Base-by-base conservation (phyloP, 2,329 filamentous ascomycete species). In the Fusarium aywerte region DNA sequence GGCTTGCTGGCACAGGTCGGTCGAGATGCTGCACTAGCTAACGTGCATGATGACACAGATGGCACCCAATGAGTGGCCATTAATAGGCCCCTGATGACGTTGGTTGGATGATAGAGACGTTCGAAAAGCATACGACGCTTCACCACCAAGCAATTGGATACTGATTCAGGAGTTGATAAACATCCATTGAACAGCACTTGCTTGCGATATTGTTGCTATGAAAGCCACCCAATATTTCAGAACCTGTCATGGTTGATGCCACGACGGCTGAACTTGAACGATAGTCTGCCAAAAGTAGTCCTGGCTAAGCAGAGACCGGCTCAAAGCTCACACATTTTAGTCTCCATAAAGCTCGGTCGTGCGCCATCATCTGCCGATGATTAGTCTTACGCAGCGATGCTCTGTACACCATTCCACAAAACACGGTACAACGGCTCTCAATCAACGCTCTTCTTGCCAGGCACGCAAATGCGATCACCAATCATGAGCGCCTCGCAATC, bases 391-490 rank as follows among this genome's bases (percentile, higher is more conserved):
- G 23, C 45, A 48, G 36, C 6, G 16, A 39, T n/a, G 8, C 27
- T 44, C 42, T 31, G 49, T 58, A 32, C 32, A 16, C 35, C 45
- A 57, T 21, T 16, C 58, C 43, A 59, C 20, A 29, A 57, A 32
- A 29, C 45, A 48, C 23, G 20, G 15, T 35, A 51, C 31, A 18
- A 43, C 12, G 12, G 27, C 40, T 52, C 47, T 52, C 48, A 59
- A 21, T 43, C 53, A 18, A 48, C 35, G 38, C 51, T 42, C 40
- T 47, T 49, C 25, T 62, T 45, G 27, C 62, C 71, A 23, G 83
- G 81, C 18, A 86, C 73, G 71, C 85, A 87, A 38, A 87, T 76
- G 8, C 73, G 66, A 25, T 76, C 72, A 15, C 83, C 83, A 27
- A 82, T 63, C 29, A 39, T 49, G 57, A 88, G 69, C 38, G 69